These are phyloP conservation scores for Epichloe festucae DNA, from an alignment of 2,329 filamentous ascomycete species.

Conservation along the genomic window DNA sequence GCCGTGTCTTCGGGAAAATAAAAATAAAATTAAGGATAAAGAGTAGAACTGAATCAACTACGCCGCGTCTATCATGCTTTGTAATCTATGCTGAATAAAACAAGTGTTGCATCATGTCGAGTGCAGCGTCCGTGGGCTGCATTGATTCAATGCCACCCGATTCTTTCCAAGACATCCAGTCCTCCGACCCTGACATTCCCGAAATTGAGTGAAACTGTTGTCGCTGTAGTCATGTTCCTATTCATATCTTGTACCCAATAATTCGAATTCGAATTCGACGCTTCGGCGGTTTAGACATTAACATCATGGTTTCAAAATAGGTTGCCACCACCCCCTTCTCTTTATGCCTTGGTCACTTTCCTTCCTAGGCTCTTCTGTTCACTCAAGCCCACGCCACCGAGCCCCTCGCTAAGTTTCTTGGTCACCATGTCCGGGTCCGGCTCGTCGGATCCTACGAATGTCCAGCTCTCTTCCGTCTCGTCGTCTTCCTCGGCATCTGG, in stretches of 20 bases:
- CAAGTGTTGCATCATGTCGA: neutral
- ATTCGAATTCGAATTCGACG: neutral
- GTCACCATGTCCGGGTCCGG: constrained; percentile 31
- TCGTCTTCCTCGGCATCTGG: constrained; percentile 33
- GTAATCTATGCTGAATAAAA: neutral
- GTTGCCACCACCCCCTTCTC: neutral
- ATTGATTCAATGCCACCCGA: neutral
- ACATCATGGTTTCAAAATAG: neutral
- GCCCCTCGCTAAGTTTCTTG: constrained; percentile 26
- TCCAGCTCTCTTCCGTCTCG: constrained; percentile 74
- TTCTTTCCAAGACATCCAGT: neutral
- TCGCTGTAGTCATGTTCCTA: neutral
- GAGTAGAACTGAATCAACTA: neutral
- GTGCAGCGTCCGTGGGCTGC: neutral
- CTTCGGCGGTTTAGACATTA: neutral
- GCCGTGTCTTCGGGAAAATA: no score
- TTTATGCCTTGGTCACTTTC: constrained; percentile 6
- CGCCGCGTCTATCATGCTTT: neutral
- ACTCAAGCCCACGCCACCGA: constrained; percentile 10
- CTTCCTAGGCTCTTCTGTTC: constrained; percentile 14
- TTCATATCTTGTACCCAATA: neutral
- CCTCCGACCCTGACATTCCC: neutral
- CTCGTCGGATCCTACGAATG: constrained; percentile 57
- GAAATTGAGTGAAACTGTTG: neutral
- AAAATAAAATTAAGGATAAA: no score